Evolutionary conservation across 345 rosid genomes (phyloP).

Genomic region (Passiflora organensis): DNA sequence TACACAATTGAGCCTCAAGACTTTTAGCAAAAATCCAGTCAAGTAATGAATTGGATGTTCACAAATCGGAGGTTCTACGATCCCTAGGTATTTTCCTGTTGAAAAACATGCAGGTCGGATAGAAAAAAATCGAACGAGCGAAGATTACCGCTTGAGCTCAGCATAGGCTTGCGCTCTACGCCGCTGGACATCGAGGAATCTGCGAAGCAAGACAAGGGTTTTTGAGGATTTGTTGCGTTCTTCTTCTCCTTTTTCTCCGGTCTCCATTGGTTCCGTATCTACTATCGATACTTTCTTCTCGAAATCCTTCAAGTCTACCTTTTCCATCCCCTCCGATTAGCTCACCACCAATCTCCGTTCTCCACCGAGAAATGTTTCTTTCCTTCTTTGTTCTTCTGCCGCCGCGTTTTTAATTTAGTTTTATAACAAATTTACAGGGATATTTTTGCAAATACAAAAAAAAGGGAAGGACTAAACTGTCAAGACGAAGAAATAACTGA

Average conservation of each 20-base stretch:
- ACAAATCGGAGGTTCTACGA: not conserved
- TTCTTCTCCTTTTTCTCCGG: constrained; percentile 10
- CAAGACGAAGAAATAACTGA: no score
- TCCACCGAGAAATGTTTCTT: not conserved
- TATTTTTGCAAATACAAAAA: no score
- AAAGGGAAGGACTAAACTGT: not conserved
- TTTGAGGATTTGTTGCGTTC: constrained; percentile 18
- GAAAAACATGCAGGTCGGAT: no score
- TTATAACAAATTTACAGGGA: not conserved
- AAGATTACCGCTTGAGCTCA: constrained; percentile 54
- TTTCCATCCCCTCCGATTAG: not conserved
- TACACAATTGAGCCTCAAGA: not conserved
- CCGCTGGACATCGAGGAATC: constrained; percentile 63
- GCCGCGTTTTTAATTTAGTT: not conserved
- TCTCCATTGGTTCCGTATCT: constrained; percentile 44
- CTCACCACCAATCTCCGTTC: not conserved
- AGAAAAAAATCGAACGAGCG: not conserved
- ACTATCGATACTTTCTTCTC: constrained; percentile 53
- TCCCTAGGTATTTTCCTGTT: no score
- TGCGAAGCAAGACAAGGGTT: constrained; percentile 51
- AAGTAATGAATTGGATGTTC: not conserved
- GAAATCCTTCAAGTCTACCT: constrained; percentile 53
- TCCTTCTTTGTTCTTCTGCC: not conserved
- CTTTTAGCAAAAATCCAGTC: not conserved
- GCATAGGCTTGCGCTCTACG: constrained; percentile 88